Evolutionary conservation across 2,329 filamentous ascomycete genomes (phyloP), one percentile per base, ranked within the genome.

Genomic region (Delphinella strobiligena): DNA sequence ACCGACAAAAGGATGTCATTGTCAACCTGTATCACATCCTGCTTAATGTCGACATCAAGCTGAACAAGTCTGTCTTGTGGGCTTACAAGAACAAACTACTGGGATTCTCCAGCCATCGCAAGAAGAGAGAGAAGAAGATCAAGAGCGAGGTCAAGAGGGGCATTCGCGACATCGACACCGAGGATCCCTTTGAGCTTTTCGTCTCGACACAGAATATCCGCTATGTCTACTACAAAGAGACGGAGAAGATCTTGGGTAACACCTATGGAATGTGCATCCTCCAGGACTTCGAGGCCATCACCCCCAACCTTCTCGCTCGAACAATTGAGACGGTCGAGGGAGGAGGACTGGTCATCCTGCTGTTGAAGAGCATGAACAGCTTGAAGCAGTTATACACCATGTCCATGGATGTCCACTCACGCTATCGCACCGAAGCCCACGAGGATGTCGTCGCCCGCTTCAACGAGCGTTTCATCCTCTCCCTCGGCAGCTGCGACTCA

Each of bases 171-270:
- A 77, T 83, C 46, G 94, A 98, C 61, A 75, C 78, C 40, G 86
- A 93, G 58, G 91, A 98, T 58, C 83, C 91, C 0, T 98, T 98
- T 67, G 91, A 98, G 65, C 75, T 96, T 40, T 98, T 96, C 64
- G 82, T 96, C 52, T 91, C 87, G 43, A 78, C 94, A 42, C 84
- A 96, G 67, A 87, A 95, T 62, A 94, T 98, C 59, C 83, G 91
- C 61, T 98, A 98, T 74, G 86, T 91, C 42, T 98, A 94, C 72
- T 98, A 98, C 71, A 98, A 98, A 66, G 91, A 98, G 67, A 96
- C 91, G 19, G 91, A 98, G 55, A 96, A 95, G 71, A 95, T 98
- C 56, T 65, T 96, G 41, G 91, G 91, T 59, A 93, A 96, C 61
- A 98, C 91, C 32, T 98, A 91, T 58, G 89, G 89, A 58, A 95